These are phyloP conservation scores for Pseudopediastrum boryanum DNA, from an alignment of 139 green algal genomes.

Conservation along the genomic window DNA sequence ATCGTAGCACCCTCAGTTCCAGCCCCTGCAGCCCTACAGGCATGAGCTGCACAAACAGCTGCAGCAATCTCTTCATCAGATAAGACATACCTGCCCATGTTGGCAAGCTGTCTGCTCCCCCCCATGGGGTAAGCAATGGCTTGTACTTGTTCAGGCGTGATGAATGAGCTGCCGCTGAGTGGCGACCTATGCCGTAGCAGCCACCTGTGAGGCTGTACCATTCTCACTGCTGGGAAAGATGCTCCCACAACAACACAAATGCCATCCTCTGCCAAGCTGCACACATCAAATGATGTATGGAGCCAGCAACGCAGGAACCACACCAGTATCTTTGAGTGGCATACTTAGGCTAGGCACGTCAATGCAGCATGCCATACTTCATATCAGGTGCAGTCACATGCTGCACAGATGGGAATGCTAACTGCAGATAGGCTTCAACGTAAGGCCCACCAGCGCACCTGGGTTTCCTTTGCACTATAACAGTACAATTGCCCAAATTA, in stretches of 20 bases:
- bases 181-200: conserved; percentile 16
- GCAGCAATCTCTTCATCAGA: background rate
- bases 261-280: no score
- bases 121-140: conserved; percentile 32
- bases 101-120: background rate
- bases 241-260: conserved; percentile 47
- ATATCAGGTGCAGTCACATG: no score
- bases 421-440: no score
- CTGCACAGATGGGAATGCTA: no score
- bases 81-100: background rate
- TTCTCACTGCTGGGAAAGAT: conserved; percentile 47
- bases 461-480: no score
- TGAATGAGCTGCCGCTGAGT: conserved; percentile 9
- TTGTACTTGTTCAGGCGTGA: conserved; percentile 36
- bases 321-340: no score
- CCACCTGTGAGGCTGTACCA: background rate
- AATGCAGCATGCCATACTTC: no score
- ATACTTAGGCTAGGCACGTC: no score
- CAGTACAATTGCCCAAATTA: no score
- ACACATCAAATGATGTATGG: no score
- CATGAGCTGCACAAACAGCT: background rate
- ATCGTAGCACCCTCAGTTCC: background rate
- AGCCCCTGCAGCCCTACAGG: background rate
- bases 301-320: no score
- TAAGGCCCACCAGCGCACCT: no score